phyloP scores from a whole-genome alignment of 768 basidiomycete species.

The Roridomyces roridus region DNA sequence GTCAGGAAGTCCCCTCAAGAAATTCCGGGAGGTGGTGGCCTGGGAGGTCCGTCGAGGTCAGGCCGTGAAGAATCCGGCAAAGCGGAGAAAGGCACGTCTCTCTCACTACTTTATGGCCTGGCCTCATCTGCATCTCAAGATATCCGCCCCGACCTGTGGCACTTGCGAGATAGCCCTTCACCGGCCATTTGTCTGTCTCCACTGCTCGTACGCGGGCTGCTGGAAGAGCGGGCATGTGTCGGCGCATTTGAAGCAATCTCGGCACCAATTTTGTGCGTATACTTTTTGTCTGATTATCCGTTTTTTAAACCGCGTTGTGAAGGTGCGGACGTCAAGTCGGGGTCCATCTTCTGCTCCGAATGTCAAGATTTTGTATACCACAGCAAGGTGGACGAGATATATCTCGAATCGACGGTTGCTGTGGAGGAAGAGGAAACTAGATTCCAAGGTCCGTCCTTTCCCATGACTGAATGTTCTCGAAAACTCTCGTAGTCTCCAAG shows the following conservation, averaged over 20 bases:
- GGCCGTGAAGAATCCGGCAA: constrained; percentile 15
- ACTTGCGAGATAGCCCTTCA: constrained; percentile 15
- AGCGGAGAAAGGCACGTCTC: constrained; percentile 12
- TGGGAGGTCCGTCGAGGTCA: constrained; percentile 18
- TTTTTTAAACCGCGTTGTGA: background rate
- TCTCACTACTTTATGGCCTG: background rate
- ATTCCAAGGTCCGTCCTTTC: constrained; percentile 13
- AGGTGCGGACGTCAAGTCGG: constrained; percentile 64
- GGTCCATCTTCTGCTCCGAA: constrained; percentile 58
- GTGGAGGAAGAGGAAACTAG: constrained; percentile 21
- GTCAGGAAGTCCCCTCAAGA: background rate
- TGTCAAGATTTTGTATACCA: constrained; percentile 66
- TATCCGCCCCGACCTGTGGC: constrained; percentile 11
- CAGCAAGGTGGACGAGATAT: constrained; percentile 40
- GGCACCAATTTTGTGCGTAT: constrained; percentile 6
- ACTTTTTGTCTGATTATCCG: background rate
- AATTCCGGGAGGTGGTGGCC: constrained; percentile 15
- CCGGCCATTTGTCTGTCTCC: constrained; percentile 22
- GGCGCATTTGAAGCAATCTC: constrained; percentile 13
- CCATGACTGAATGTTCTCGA: background rate
- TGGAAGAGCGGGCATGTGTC: constrained; percentile 19
- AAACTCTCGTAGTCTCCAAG: constrained; percentile 6
- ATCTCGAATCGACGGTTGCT: constrained; percentile 4
- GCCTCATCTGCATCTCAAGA: background rate
- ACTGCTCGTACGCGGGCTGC: constrained; percentile 24